A percentile compares a stretch with the other conserved stretches of the same genome.
These are phyloP conservation scores for Nannochloropsis gaditana DNA, from an alignment of 108 stramenopile species.

Conservation along the genomic window DNA sequence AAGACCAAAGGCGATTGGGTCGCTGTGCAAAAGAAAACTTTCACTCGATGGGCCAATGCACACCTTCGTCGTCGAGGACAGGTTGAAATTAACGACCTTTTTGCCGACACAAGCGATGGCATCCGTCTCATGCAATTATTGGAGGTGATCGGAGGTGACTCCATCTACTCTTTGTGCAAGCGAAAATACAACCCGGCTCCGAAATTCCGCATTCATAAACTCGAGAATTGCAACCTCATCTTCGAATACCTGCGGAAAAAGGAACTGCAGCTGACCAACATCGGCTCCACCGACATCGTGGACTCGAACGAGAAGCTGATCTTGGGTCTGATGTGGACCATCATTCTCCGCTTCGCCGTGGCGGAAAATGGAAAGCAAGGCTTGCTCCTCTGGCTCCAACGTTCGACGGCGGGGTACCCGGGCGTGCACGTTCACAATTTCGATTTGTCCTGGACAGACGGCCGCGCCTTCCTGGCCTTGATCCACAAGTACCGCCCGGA, in stretches of 20 bases:
- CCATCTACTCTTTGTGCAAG: slow-evolving; percentile 30
- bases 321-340: slow-evolving; percentile 47
- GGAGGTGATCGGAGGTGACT: slow-evolving; percentile 38
- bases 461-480: slow-evolving; percentile 42
- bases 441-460: slow-evolving; percentile 38
- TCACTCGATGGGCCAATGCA: slow-evolving; percentile 34
- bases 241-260: slow-evolving; percentile 34
- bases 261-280: slow-evolving; percentile 40
- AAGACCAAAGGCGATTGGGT: slow-evolving; percentile 18
- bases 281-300: slow-evolving; percentile 44
- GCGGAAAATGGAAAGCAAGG: slow-evolving; percentile 46
- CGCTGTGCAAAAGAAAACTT: slow-evolving; percentile 45
- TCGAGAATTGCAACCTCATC: slow-evolving; percentile 39
- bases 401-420: slow-evolving; percentile 35
- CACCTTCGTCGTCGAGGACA: slow-evolving; percentile 18
- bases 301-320: slow-evolving; percentile 39
- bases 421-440: slow-evolving; percentile 45
- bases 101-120: slow-evolving; percentile 40
- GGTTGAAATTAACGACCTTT: slow-evolving; percentile 39
- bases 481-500: slow-evolving; percentile 46
- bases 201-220: slow-evolving; percentile 47
- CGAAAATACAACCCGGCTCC: slow-evolving; percentile 22
- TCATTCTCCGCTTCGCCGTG: slow-evolving; percentile 51
- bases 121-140: slow-evolving; percentile 26
- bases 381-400: slow-evolving; percentile 45